Percentiles rank a stretch among this genome's conserved stretches.
Conservation (phyloP, 306 rosid species). For the Coriaria nepalensis region DNA sequence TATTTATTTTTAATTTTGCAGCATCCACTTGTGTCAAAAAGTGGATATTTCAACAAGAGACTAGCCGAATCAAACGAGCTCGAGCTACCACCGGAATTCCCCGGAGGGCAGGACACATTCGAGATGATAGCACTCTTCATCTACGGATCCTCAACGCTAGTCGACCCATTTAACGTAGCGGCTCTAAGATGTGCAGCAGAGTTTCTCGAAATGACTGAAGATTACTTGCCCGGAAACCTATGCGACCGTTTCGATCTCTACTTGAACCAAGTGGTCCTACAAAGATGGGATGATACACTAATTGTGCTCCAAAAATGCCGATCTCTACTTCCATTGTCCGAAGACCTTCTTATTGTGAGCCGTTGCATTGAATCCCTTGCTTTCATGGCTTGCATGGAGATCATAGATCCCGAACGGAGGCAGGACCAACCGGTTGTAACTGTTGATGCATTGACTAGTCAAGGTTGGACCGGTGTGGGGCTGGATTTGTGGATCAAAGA, state of each 20-base stretch:
- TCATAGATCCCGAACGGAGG: conserved; percentile 65
- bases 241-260: conserved; percentile 67
- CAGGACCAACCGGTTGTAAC: conserved; percentile 53
- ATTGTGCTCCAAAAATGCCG: conserved; percentile 73
- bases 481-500: conserved; percentile 80
- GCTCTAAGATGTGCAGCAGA: conserved; percentile 76
- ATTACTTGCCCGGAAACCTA: conserved; percentile 48
- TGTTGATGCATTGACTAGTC: conserved; percentile 40
- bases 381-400: conserved; percentile 98
- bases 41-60: conserved; percentile 71
- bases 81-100: conserved; percentile 62
- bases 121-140: conserved; percentile 65
- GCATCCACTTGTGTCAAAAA: conserved; percentile 55
- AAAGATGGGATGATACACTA: conserved; percentile 83
- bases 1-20: conserved; percentile 15
- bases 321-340: conserved; percentile 68
- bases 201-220: conserved; percentile 75
- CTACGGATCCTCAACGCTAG: conserved; percentile 59
- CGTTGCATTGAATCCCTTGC: conserved; percentile 86
- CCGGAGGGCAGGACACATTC: conserved; percentile 74
- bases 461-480: conserved; percentile 44
- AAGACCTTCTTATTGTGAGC: conserved; percentile 57
- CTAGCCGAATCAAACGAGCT: conserved; percentile 37
- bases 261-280: conserved; percentile 68
- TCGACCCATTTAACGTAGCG: conserved; percentile 72